Percentiles rank a stretch among this genome's conserved stretches.
Evolutionary conservation across 352 stramenopile genomes (phyloP).

Genomic region (Pythium inflatum): DNA sequence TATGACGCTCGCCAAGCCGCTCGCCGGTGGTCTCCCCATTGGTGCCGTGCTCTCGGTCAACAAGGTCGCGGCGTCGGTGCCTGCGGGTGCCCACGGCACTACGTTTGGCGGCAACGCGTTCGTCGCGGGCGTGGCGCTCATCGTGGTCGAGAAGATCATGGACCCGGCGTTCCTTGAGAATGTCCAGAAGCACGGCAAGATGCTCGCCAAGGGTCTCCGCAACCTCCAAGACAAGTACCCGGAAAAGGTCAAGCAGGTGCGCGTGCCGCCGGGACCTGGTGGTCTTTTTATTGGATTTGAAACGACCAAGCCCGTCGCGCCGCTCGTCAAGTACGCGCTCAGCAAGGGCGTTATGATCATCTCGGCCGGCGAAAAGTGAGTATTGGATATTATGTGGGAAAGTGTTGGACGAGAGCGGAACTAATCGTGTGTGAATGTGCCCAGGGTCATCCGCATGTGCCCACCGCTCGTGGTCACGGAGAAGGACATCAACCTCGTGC

Average conservation of each 20-base stretch:
- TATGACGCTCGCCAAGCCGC: conserved; percentile 97
- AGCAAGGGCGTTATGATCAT: conserved; percentile 83
- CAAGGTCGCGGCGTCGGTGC: conserved; percentile 89
- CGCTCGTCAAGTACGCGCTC: conserved; percentile 71
- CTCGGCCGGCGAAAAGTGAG: conserved; percentile 79
- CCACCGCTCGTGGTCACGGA: conserved; percentile 82
- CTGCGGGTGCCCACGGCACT: conserved; percentile 93
- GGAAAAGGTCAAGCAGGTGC: conserved; percentile 71
- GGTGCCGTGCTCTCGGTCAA: conserved; percentile 94
- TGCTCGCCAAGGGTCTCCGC: conserved; percentile 58
- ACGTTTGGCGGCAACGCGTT: conserved; percentile 98
- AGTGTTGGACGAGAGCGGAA: neutral
- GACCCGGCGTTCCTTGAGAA: conserved; percentile 66
- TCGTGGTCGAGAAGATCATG: conserved; percentile 79
- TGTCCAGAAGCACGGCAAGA: conserved; percentile 72
- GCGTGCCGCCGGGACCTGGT: conserved; percentile 62
- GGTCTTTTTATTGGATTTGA: conserved; percentile 86
- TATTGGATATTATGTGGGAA: neutral
- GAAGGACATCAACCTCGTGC: conserved; percentile 75
- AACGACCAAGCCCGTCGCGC: conserved; percentile 60
- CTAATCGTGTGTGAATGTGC: conserved; percentile 15
- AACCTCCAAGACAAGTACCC: conserved; percentile 76
- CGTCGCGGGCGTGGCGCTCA: conserved; percentile 91
- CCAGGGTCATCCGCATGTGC: conserved; percentile 78
- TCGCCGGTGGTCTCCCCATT: conserved; percentile 96